Percentiles rank a stretch among this genome's conserved stretches.
Evolutionary conservation across 352 stramenopile genomes (phyloP).

Genomic region (Detonula confervacea): DNA sequence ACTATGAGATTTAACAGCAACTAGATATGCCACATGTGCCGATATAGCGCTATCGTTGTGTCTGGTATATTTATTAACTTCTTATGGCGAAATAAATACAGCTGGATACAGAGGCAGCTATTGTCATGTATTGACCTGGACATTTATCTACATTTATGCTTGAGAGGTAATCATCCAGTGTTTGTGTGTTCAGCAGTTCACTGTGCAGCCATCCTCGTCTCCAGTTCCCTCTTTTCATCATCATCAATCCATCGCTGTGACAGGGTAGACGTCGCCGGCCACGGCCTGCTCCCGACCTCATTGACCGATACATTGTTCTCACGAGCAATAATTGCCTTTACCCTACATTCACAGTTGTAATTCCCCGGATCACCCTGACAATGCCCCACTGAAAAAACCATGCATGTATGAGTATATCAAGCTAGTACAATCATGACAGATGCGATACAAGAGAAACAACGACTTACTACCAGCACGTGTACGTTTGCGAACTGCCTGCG

Average conservation of each 20-base stretch:
- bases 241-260: slow-evolving; percentile 76
- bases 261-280: slow-evolving; percentile 78
- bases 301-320: slow-evolving; percentile 66
- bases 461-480: slow-evolving; percentile 67
- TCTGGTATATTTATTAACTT: too few relatives aligned
- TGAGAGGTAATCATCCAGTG: too few relatives aligned
- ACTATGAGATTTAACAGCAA: too few relatives aligned
- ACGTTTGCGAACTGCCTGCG: slow-evolving; percentile 76
- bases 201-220: slow-evolving; percentile 35
- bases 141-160: too few relatives aligned
- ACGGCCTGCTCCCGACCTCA: slow-evolving; percentile 69
- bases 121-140: too few relatives aligned
- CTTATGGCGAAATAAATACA: too few relatives aligned
- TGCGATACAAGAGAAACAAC: too few relatives aligned
- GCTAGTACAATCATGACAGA: too few relatives aligned
- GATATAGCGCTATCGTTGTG: too few relatives aligned
- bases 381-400: slow-evolving; percentile 8
- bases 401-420: not conserved
- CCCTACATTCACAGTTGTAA: slow-evolving; percentile 78
- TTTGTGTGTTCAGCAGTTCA: too few relatives aligned
- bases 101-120: too few relatives aligned
- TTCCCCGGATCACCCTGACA: slow-evolving; percentile 75
- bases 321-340: slow-evolving; percentile 76
- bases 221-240: slow-evolving; percentile 63
- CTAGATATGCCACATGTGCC: too few relatives aligned